Evolutionary conservation across 2,329 filamentous ascomycete species (phyloP).

Genomic region (Trichoderma cornu-damae): DNA sequence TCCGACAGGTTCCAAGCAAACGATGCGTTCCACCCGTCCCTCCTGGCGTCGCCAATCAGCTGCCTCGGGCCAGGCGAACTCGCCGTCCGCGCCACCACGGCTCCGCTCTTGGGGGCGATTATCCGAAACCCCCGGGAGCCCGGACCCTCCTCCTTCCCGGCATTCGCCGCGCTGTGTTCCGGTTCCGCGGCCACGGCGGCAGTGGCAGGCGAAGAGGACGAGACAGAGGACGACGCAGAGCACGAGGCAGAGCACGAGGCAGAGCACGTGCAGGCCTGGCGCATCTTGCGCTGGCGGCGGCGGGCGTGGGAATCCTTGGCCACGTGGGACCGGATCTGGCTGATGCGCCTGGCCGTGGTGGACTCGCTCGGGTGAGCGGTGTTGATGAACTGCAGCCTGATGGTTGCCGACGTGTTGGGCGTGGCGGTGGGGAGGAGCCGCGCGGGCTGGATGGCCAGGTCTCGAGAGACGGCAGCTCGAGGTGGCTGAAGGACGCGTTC

Average conservation of each 20-base stretch:
- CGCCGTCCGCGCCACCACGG: neutral
- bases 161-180: too few relatives aligned
- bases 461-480: too few relatives aligned
- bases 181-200: neutral
- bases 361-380: conserved; percentile 3
- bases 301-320: conserved; percentile 13
- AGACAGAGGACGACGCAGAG: too few relatives aligned
- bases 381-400: conserved; percentile 16
- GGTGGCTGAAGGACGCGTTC: neutral
- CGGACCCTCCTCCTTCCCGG: neutral
- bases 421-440: neutral
- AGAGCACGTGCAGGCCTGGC: neutral
- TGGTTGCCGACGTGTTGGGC: neutral
- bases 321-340: conserved; percentile 18
- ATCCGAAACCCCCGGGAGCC: neutral
- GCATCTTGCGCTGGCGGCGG: conserved; percentile 7
- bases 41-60: conserved; percentile 14
- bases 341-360: conserved; percentile 8
- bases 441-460: too few relatives aligned
- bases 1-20: conserved; percentile 14
- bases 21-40: neutral
- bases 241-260: neutral
- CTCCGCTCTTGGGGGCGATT: conserved; percentile 9
- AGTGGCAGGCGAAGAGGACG: neutral
- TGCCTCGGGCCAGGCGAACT: conserved; percentile 1